Percentiles rank a stretch among this genome's conserved stretches.
Evolutionary conservation across 1,284 basidiomycete genomes (phyloP).

Genomic region (Rhodotorula sp.): DNA sequence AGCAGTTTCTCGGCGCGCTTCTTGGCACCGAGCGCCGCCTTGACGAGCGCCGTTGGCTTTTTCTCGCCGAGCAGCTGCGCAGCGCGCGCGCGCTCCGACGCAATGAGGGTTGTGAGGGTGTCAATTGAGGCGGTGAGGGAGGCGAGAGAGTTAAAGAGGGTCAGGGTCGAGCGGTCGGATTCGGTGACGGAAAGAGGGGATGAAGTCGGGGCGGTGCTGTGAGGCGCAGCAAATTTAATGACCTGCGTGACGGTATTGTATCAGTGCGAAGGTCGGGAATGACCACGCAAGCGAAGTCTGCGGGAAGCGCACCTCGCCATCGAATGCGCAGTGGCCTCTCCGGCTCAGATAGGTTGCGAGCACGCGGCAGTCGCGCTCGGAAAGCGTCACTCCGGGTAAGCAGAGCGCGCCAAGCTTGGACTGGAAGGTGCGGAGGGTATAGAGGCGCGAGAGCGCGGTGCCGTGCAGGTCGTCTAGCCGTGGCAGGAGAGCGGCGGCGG

Average conservation of each 20-base stretch:
- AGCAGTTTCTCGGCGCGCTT: slow-evolving; percentile 30
- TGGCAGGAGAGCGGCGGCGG: slow-evolving; percentile 13
- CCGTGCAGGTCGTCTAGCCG: slow-evolving; percentile 19
- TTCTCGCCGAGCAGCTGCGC: slow-evolving; percentile 3
- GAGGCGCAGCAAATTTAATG: slow-evolving; percentile 36
- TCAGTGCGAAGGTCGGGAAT: too few species aligned
- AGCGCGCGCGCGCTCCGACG: slow-evolving; percentile 4
- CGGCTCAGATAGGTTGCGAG: slow-evolving; percentile 23
- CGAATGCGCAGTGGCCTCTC: slow-evolving; percentile 21
- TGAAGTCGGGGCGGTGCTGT: not conserved
- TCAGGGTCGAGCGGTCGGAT: slow-evolving; percentile 32
- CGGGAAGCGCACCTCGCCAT: slow-evolving; percentile 29
- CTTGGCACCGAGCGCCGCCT: slow-evolving; percentile 20
- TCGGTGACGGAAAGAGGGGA: slow-evolving; percentile 14
- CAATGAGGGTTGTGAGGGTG: slow-evolving; percentile 33
- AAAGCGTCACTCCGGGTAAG: slow-evolving; percentile 18
- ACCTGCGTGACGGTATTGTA: slow-evolving; percentile 5
- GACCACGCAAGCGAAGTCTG: not conserved
- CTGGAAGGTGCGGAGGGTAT: slow-evolving; percentile 27
- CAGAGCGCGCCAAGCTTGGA: slow-evolving; percentile 20
- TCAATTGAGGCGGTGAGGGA: slow-evolving; percentile 29
- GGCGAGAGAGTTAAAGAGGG: slow-evolving; percentile 29
- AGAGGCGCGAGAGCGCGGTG: slow-evolving; percentile 33
- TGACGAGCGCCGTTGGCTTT: slow-evolving; percentile 15
- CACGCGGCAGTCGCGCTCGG: slow-evolving; percentile 25